Evolutionary conservation across 305 asterid genomes (phyloP), one percentile per base, ranked within the genome.

Genomic region (Solanum hybrid): DNA sequence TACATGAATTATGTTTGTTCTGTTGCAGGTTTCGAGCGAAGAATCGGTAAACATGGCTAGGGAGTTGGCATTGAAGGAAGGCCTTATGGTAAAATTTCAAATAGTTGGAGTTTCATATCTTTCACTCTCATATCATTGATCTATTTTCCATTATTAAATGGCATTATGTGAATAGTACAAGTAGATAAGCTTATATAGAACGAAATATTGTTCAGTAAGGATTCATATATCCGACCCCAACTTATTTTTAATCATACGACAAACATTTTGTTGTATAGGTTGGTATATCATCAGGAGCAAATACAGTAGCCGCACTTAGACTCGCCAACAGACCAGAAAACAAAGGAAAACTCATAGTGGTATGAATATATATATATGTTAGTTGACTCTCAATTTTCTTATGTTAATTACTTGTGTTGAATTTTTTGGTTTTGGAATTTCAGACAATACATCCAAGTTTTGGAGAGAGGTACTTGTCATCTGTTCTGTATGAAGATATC

Each of bases 231-330:
- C 1, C 11, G 13, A 37, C 0, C 32, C 7, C 64, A 24, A 38
- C 35, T 79, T 81, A 0, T 9, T 80, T 78, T 24, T 12, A 24
- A 42, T 26, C n/a, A 80, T 15, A 42, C 1, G 3, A 32, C 4
- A 13, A 76, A 85, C 7, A 22, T n/a, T 75, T 0, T 85, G 79
- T 24, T 9, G 56, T 87, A 84, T 76, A 97, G 99, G 99, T 97
- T 11, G 99, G 99, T 87, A 97, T 97, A 91, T 97, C 99, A 45
- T 97, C 99, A 6, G 99, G 99, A n/a, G 99, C 99, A 4, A 97
- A 97, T 89, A 97, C 99, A 6, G 98, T 97, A 56, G 99, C 99
- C 0, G 99, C 99, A 17, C 94, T 96, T 22, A 93, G 94, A 34
- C 97, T 97, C 27, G 99, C 99, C 24, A 93, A 82, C 87, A 96